Conservation (phyloP, 768 basidiomycete species). For the Cystobasidium onofrii region DNA sequence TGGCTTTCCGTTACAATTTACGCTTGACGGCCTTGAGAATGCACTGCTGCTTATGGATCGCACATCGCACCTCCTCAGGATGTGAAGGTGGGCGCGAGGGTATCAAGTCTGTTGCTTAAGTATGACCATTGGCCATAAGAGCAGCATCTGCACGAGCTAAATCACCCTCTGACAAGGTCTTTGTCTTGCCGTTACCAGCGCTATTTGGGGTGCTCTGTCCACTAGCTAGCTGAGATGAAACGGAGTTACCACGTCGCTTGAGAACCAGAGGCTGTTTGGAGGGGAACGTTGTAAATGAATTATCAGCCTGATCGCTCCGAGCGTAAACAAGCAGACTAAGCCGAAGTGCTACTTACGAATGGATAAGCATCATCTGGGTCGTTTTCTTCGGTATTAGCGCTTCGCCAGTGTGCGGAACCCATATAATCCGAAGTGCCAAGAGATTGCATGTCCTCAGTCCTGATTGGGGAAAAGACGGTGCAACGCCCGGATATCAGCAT, state of each 20-base stretch:
- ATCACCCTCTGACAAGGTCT: constrained; percentile 78
- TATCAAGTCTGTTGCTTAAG: not conserved
- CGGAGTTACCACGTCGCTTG: constrained; percentile 58
- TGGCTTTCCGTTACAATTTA: too few species aligned
- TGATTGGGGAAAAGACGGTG: too few species aligned
- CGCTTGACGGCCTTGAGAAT: too few species aligned
- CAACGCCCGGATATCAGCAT: not conserved
- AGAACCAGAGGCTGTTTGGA: constrained; percentile 54
- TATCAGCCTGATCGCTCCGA: too few species aligned
- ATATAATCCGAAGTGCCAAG: constrained; percentile 79
- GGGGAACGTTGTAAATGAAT: too few species aligned
- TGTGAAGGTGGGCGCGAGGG: too few species aligned
- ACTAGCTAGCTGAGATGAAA: constrained; percentile 58
- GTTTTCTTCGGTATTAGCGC: constrained; percentile 50
- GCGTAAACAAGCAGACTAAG: too few species aligned
- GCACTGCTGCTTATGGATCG: not conserved
- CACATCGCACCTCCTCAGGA: too few species aligned
- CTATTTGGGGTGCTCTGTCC: constrained; percentile 75
- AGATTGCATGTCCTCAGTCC: constrained; percentile 66
- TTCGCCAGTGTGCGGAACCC: constrained; percentile 55
- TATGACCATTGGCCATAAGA: constrained; percentile 47
- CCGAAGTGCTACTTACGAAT: constrained; percentile 34
- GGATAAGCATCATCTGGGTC: constrained; percentile 89
- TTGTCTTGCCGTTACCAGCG: constrained; percentile 44
- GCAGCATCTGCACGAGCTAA: constrained; percentile 79